A percentile compares a stretch with the other conserved stretches of the same genome.
Conservation (phyloP, 2,329 filamentous ascomycete species). For the Zelopaecilomyces penicillatus region DNA sequence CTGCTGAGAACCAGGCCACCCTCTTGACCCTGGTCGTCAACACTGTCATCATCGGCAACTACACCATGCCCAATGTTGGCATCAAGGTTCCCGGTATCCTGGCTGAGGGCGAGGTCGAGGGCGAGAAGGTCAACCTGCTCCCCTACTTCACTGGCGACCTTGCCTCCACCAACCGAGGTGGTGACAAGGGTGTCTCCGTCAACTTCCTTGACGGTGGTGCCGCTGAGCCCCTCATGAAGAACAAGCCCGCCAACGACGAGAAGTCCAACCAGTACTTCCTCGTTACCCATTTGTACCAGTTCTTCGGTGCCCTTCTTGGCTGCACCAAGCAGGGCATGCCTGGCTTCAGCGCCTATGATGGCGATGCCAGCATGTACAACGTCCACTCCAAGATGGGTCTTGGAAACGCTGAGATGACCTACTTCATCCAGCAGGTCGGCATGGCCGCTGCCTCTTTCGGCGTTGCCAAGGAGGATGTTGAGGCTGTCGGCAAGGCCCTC, state of each 20-base stretch:
- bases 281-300: conserved; percentile 53
- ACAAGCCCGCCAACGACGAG: conserved; percentile 43
- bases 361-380: conserved; percentile 38
- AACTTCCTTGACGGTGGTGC: conserved; percentile 56
- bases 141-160: conserved; percentile 52
- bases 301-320: conserved; percentile 50
- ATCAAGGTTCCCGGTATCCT: conserved; percentile 50
- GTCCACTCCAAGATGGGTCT: conserved; percentile 55
- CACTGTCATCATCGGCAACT: conserved; percentile 57
- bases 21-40: conserved; percentile 52
- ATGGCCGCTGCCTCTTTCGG: conserved; percentile 50
- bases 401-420: conserved; percentile 40
- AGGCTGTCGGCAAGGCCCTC: conserved; percentile 39
- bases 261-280: conserved; percentile 49
- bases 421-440: conserved; percentile 53
- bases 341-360: conserved; percentile 42
- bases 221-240: conserved; percentile 44
- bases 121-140: conserved; percentile 44
- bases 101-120: conserved; percentile 39
- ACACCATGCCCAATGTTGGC: conserved; percentile 44
- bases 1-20: conserved; percentile 46
- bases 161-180: conserved; percentile 44
- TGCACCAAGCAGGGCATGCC: conserved; percentile 42
- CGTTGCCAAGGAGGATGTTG: conserved; percentile 44
- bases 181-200: conserved; percentile 34